phyloP scores from a whole-genome alignment of 495 filamentous ascomycete species.

The Thozetella sp. region DNA sequence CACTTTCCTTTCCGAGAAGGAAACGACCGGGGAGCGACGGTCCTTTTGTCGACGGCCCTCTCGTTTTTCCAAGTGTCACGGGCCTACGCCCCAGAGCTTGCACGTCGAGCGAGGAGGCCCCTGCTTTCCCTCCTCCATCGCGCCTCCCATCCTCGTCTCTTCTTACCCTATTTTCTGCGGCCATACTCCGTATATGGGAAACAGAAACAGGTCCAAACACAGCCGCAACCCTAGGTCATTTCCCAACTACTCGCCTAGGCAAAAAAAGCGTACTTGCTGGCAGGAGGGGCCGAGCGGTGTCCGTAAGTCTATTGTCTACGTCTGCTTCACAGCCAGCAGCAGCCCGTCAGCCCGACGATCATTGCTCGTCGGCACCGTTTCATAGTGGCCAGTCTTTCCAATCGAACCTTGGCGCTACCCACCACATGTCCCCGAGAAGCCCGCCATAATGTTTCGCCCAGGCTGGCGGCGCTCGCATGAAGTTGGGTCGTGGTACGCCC shows the following conservation, averaged over 20 bases:
- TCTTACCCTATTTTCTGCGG: no score
- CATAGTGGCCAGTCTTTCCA: conserved; percentile 2
- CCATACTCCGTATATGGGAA: no score
- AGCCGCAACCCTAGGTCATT: neutral
- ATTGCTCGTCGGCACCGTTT: conserved; percentile 6
- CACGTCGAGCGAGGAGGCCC: no score
- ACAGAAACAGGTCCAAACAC: neutral
- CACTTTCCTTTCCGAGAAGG: neutral
- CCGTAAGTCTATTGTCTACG: neutral
- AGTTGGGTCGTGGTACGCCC: conserved; percentile 1
- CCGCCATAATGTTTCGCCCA: neutral
- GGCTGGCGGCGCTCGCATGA: conserved; percentile 8
- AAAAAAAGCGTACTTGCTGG: neutral
- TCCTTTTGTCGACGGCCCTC: no score
- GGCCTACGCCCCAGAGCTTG: no score
- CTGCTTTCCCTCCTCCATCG: no score
- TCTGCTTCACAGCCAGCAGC: neutral
- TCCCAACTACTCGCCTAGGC: neutral
- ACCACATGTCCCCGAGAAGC: neutral
- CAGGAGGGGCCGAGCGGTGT: no score
- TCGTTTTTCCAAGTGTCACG: no score
- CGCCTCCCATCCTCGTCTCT: no score
- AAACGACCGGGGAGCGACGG: neutral
- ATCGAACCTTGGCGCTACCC: neutral
- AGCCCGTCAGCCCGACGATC: conserved; percentile 4